Base-by-base conservation (phyloP, 1,284 basidiomycete species). In the Agaricales sp. region DNA sequence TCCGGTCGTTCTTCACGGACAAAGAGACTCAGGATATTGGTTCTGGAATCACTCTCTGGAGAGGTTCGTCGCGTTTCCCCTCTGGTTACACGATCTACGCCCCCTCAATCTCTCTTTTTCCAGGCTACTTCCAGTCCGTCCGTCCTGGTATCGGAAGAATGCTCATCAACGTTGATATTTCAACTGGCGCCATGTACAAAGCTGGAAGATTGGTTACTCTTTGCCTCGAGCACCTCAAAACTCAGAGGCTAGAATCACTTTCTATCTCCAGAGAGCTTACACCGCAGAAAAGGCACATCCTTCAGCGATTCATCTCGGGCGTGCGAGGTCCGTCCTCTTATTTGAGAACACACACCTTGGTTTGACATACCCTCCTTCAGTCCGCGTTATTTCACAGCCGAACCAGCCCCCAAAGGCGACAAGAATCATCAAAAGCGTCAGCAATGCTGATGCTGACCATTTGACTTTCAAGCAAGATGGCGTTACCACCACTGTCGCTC, bases 111-210 rank as follows among this genome's bases (percentile, higher is more conserved):
- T 30, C 6, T 6, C 14, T 6, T 30, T 30, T 30, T 6, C 14
- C 3, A 4, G 56, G 56, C 0, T 78, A 78, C 51, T 80, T 80
- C 60, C 77, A 80, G 58, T 78, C 74, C 0, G 70, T 81, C n/a
- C 68, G 80, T 14, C 80, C 80, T 3, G 75, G 71, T 0, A 63
- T 75, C 3, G 70, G 69, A 1, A 65, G 62, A 2, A 71, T 82
- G 61, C 56, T 81, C 12, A 69, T 82, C 58, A 82, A 82, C 50
- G 68, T 82, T 49, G 80, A 82, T 50, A 82, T 81, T 43, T 72
- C 71, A 1, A 81, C 80, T 0, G 80, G 75, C 1, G 67, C 74
- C 1, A 79, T 82, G 76, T 82, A 77, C 59, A 72, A 74, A 55
- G 57, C 70, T 0, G 60, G 60, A 3, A 51, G 53, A 0, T 52